Base-by-base conservation (phyloP, 2,329 filamentous ascomycete species). In the Huntiella omanensis region DNA sequence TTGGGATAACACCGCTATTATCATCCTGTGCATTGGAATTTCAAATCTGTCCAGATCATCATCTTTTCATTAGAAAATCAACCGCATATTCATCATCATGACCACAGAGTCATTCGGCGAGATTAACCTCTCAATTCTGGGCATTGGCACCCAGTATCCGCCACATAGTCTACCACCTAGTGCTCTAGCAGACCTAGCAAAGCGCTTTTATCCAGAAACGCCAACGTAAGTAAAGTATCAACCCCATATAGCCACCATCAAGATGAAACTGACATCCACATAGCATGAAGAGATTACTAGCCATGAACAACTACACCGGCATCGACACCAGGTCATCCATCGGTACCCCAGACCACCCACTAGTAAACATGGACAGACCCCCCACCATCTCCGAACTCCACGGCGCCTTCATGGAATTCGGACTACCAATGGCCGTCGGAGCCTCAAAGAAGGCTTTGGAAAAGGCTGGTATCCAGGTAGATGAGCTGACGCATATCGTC, bases 401-500 rank as follows among this genome's bases (percentile, higher is more conserved):
- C 58, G 52, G 62, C 22, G 55, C 67, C 4, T 78, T 77, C 57
- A 64, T 74, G 52, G 64, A 63, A 35, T 67, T 75, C 35, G 74
- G 74, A 10, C 63, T 78, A 2, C 70, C 72, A 1, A 61, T 78
- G 1, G 73, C 74, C 5, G 62, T 77, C 4, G 59, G 58, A 7
- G 74, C 74, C 2, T 64, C 70, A 16, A 61, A 63, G 19, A 72
- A 73, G 56, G 74, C 73, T 4, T 62, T 76, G 7, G 59, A 62
- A 5, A 73, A 77, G 56, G 70, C 73, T 4, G 61, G 63, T 12
- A 57, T 76, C 37, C 63, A 67, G 37, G 56, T 66, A 0, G 55
- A 56, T 3, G 62, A 75, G 44, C 75, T 82, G 51, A 82, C 76
- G 3, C 77, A 82, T 54, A 65, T 80, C 36, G 75, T 82, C 6